phyloP scores from a whole-genome alignment of 768 basidiomycete species.

The Pisolithus marmoratus region DNA sequence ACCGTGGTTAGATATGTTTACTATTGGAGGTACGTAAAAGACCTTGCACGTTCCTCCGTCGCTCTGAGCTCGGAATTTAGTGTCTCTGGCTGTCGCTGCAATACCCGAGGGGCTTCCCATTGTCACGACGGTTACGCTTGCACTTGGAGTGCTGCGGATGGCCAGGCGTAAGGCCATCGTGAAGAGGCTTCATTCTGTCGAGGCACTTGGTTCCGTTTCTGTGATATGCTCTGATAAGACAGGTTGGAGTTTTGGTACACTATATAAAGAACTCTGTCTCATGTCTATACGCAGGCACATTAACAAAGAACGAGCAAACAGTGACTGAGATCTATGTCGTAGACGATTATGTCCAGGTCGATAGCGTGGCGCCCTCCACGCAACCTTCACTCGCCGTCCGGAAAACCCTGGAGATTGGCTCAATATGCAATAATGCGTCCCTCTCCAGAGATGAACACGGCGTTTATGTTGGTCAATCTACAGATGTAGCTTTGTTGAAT shows the following conservation, averaged over 20 bases:
- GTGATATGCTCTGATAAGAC: conserved; percentile 99
- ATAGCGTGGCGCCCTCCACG: conserved; percentile 38
- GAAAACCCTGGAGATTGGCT: conserved; percentile 77
- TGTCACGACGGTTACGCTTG: conserved; percentile 95
- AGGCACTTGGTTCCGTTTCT: conserved; percentile 90
- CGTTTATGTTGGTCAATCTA: conserved; percentile 77
- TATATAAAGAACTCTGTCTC: not conserved
- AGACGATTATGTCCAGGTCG: conserved; percentile 71
- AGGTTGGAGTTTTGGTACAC: conserved; percentile 35
- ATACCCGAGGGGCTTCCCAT: conserved; percentile 97
- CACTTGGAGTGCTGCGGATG: conserved; percentile 92
- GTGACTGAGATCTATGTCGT: conserved; percentile 85
- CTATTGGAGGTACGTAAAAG: conserved; percentile 77
- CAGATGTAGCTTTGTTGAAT: conserved; percentile 89
- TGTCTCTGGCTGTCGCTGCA: conserved; percentile 96
- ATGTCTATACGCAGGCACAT: conserved; percentile 49
- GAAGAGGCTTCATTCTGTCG: conserved; percentile 93
- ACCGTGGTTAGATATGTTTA: conserved; percentile 97
- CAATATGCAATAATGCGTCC: conserved; percentile 86
- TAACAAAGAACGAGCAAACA: conserved; percentile 96
- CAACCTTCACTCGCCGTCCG: conserved; percentile 59
- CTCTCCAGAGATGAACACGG: conserved; percentile 60
- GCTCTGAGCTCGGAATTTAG: conserved; percentile 36
- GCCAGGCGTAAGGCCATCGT: conserved; percentile 93
- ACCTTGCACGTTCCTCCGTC: not conserved